These are phyloP conservation scores for Naganishia friedmannii DNA, from an alignment of 768 basidiomycete genomes.

Conservation along the genomic window DNA sequence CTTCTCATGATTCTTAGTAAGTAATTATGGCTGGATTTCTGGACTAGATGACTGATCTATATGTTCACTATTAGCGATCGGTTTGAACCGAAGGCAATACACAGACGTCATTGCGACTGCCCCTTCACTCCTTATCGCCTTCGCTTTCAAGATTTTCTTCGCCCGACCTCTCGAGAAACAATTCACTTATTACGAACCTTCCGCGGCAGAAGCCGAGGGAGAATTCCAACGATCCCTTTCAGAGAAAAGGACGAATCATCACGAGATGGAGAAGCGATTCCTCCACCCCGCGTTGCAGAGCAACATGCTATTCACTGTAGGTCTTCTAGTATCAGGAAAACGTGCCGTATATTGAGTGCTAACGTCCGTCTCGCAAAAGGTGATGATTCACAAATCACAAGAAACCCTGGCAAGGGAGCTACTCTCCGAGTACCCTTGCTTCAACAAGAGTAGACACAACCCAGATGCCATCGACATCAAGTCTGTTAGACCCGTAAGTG, in stretches of 20 bases:
- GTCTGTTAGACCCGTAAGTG: slow-evolving; percentile 46
- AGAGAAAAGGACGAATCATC: slow-evolving; percentile 73
- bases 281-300: slow-evolving; percentile 86
- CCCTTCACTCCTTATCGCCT: slow-evolving; percentile 77
- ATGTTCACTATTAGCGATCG: slow-evolving; percentile 63
- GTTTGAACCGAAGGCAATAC: slow-evolving; percentile 67
- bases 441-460: slow-evolving; percentile 39
- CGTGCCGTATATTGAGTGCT: not conserved
- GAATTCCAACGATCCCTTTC: slow-evolving; percentile 64
- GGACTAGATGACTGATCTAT: slow-evolving; percentile 31
- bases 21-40: slow-evolving; percentile 46
- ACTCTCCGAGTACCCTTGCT: slow-evolving; percentile 50
- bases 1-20: slow-evolving; percentile 63
- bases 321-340: not conserved
- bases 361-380: slow-evolving; percentile 24
- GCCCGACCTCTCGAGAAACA: slow-evolving; percentile 63
- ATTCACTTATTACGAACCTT: slow-evolving; percentile 82
- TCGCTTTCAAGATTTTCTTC: slow-evolving; percentile 81
- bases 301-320: slow-evolving; percentile 63
- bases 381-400: slow-evolving; percentile 54
- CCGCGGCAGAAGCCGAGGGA: slow-evolving; percentile 56
- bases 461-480: slow-evolving; percentile 44
- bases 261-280: slow-evolving; percentile 86
- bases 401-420: slow-evolving; percentile 51
- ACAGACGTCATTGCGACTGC: slow-evolving; percentile 70